phyloP scores from a whole-genome alignment of 768 basidiomycete species.

The Kondoa subrosea region DNA sequence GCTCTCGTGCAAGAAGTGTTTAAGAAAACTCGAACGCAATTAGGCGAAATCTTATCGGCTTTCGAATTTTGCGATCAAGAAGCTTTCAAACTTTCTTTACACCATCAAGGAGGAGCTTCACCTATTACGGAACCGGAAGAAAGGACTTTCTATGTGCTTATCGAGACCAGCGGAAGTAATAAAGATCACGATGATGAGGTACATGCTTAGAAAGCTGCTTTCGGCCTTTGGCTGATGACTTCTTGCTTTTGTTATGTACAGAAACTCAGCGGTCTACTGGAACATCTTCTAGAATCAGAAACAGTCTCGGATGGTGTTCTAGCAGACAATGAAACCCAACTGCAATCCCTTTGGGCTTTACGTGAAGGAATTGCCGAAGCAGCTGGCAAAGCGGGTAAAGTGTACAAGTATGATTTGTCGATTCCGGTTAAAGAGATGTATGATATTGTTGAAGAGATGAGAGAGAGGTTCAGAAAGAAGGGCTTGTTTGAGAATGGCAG shows the following conservation, averaged over 20 bases:
- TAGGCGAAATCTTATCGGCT: slow-evolving; percentile 89
- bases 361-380: slow-evolving; percentile 87
- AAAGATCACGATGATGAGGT: slow-evolving; percentile 89
- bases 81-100: slow-evolving; percentile 53
- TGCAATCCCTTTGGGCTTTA: slow-evolving; percentile 72
- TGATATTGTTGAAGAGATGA: slow-evolving; percentile 61
- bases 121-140: slow-evolving; percentile 56
- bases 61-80: slow-evolving; percentile 91
- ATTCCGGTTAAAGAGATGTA: slow-evolving; percentile 76
- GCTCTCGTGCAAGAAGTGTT: slow-evolving; percentile 73
- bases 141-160: slow-evolving; percentile 65
- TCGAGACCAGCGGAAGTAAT: slow-evolving; percentile 86
- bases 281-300: slow-evolving; percentile 53
- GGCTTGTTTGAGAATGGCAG: slow-evolving; percentile 33
- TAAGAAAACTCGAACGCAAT: slow-evolving; percentile 55
- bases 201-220: too few species aligned
- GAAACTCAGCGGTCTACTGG: slow-evolving; percentile 71
- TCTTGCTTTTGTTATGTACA: too few species aligned
- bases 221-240: too few species aligned
- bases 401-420: slow-evolving; percentile 78
- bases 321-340: slow-evolving; percentile 77
- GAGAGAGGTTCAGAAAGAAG: slow-evolving; percentile 44
- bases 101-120: slow-evolving; percentile 52
- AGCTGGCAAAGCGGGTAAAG: slow-evolving; percentile 77
- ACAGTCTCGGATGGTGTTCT: slow-evolving; percentile 78